Percentiles rank a stretch among this genome's conserved stretches.
Evolutionary conservation across 2,329 filamentous ascomycete species (phyloP).

Genomic region (Chrysoporthe austroafricana): DNA sequence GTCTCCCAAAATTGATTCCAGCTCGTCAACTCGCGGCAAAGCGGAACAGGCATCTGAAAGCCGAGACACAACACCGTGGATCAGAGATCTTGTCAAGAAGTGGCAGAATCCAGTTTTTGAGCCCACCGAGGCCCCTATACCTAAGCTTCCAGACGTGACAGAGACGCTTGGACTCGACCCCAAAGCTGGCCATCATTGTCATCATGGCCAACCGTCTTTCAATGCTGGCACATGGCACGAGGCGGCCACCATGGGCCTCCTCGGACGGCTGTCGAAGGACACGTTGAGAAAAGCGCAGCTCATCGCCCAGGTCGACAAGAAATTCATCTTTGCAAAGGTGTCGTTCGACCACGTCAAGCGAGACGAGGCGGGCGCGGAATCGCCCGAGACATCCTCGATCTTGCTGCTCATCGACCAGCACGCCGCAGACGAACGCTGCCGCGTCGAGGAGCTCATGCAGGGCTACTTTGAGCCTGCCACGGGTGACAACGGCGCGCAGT

Average conservation of each 20-base stretch:
- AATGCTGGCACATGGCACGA: conserved; percentile 25
- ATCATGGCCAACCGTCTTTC: conserved; percentile 16
- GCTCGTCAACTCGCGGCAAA: conserved; percentile 2
- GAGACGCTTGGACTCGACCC: conserved; percentile 35
- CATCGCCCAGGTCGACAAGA: conserved; percentile 83
- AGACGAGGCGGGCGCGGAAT: conserved; percentile 20
- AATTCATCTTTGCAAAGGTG: conserved; percentile 80
- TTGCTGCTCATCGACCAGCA: conserved; percentile 90
- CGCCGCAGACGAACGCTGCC: conserved; percentile 87
- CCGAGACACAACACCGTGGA: conserved; percentile 50
- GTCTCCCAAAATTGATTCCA: conserved; percentile 17
- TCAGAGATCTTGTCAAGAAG: conserved; percentile 60
- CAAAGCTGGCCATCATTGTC: conserved; percentile 23
- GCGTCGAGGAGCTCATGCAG: conserved; percentile 73
- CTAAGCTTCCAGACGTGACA: conserved; percentile 42
- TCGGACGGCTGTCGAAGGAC: conserved; percentile 62
- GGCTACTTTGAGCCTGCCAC: conserved; percentile 48
- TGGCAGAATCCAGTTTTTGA: conserved; percentile 82
- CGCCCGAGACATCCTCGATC: conserved; percentile 33
- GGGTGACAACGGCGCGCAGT: conserved; percentile 11
- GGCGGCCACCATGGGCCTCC: conserved; percentile 34
- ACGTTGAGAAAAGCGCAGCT: conserved; percentile 65
- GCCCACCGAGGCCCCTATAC: conserved; percentile 50
- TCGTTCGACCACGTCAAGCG: conserved; percentile 32
- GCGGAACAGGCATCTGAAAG: conserved; percentile 32